These are phyloP conservation scores for Ziziphus jujuba DNA, from an alignment of 306 rosid species.

Conservation along the genomic window DNA sequence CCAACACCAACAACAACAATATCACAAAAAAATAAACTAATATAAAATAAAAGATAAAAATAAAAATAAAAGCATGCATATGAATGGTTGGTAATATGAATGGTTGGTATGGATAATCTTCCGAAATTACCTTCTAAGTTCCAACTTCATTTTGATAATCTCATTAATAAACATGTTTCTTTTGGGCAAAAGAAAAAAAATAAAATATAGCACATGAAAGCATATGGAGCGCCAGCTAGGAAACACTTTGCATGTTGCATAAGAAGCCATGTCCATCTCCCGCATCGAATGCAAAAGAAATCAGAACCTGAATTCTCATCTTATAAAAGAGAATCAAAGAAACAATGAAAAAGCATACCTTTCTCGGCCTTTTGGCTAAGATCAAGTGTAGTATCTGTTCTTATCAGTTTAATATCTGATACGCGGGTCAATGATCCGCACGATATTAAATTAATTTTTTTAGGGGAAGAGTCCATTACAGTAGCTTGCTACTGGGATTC, in stretches of 20 bases:
- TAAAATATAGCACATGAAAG: too few relatives aligned
- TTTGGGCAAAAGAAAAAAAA: too few relatives aligned
- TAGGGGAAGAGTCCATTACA: background rate
- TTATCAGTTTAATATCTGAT: slow-evolving; percentile 35
- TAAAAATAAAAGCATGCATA: too few relatives aligned
- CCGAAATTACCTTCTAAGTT: too few relatives aligned
- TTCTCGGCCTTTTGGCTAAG: slow-evolving; percentile 37
- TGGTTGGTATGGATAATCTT: too few relatives aligned
- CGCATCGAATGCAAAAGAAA: background rate
- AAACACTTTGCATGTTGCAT: background rate
- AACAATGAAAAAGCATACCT: background rate
- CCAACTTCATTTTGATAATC: too few relatives aligned
- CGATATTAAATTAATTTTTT: slow-evolving; percentile 26
- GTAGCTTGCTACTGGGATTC: slow-evolving; percentile 22
- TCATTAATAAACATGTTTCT: too few relatives aligned
- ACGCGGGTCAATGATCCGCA: slow-evolving; percentile 18
- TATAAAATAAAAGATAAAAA: too few relatives aligned
- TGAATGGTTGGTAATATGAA: too few relatives aligned
- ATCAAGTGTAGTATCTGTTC: slow-evolving; percentile 36
- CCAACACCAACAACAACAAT: too few relatives aligned
- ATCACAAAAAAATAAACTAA: too few relatives aligned
- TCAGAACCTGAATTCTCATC: background rate
- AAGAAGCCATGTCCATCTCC: background rate
- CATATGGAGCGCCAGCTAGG: too few relatives aligned
- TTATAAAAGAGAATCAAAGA: background rate